Percentiles rank a stretch among this genome's conserved stretches.
Conservation (phyloP, 345 rosid species). For the Dovyalis caffra region DNA sequence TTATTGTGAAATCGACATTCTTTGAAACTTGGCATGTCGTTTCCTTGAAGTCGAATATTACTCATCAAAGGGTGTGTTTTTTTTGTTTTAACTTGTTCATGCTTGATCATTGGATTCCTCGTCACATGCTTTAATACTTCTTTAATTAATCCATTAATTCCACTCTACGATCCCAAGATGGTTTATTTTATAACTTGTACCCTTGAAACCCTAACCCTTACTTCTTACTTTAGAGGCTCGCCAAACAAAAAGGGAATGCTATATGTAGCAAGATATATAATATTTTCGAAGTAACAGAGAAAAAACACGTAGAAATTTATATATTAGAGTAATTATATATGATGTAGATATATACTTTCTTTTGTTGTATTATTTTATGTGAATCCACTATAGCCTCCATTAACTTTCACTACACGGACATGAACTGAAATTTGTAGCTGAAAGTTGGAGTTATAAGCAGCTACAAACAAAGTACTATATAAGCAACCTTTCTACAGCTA, state of each 20-base stretch:
- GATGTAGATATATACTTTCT: neutral
- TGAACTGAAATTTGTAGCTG: too few species aligned
- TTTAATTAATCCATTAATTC: conserved; percentile 9
- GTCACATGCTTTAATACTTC: conserved; percentile 30
- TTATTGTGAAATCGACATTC: conserved; percentile 15
- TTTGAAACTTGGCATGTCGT: conserved; percentile 32
- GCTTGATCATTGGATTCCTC: conserved; percentile 45
- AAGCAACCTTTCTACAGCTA: too few species aligned
- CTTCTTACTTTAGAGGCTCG: conserved; percentile 11
- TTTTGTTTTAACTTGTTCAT: conserved; percentile 31
- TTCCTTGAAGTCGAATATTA: conserved; percentile 33
- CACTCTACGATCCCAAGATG: conserved; percentile 30
- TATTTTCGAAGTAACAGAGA: neutral
- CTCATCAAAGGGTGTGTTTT: conserved; percentile 36
- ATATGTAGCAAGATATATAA: neutral
- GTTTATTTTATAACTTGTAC: neutral
- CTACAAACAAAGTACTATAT: too few species aligned
- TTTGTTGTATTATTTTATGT: neutral
- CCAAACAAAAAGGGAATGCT: conserved; percentile 11
- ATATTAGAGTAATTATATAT: neutral
- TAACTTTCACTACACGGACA: too few species aligned
- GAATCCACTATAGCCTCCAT: too few species aligned
- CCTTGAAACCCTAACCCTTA: conserved; percentile 11
- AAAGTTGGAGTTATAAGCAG: too few species aligned
- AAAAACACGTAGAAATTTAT: neutral